Evolutionary conservation across 2,329 filamentous ascomycete genomes (phyloP).

Genomic region (Paramyrothecium sp.): DNA sequence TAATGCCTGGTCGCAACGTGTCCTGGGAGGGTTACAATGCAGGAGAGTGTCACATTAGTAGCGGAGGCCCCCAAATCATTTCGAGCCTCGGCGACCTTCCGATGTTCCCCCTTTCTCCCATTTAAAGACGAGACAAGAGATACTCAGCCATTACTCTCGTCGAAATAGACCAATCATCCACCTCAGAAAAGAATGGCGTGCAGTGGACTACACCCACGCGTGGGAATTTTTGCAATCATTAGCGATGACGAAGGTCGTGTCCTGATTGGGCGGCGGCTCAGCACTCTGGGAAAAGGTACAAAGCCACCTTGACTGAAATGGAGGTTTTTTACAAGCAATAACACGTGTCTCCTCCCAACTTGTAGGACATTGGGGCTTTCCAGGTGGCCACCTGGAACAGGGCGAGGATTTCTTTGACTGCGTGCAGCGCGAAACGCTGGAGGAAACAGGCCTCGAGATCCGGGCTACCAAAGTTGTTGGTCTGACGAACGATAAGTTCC

Average conservation of each 20-base stretch:
- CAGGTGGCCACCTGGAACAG: conserved; percentile 13
- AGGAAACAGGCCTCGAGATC: conserved; percentile 11
- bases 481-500: conserved; percentile 11
- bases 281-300: background rate
- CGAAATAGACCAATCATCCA: background rate
- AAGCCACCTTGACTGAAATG: background rate
- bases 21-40: background rate
- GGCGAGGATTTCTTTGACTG: conserved; percentile 9
- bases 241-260: conserved; percentile 1
- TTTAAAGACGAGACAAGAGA: too few relatives aligned
- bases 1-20: background rate
- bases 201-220: conserved; percentile 1
- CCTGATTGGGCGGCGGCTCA: background rate
- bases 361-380: conserved; percentile 8
- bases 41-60: background rate
- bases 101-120: too few relatives aligned
- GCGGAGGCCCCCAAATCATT: too few relatives aligned
- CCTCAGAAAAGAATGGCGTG: background rate
- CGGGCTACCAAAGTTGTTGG: conserved; percentile 7
- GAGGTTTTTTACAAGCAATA: background rate
- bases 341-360: background rate
- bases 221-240: conserved; percentile 1
- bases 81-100: too few relatives aligned
- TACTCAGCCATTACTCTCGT: too few relatives aligned
- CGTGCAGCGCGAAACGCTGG: conserved; percentile 12